Base-by-base conservation (phyloP, 768 basidiomycete species). In the Dictyophora rubrovolvata region DNA sequence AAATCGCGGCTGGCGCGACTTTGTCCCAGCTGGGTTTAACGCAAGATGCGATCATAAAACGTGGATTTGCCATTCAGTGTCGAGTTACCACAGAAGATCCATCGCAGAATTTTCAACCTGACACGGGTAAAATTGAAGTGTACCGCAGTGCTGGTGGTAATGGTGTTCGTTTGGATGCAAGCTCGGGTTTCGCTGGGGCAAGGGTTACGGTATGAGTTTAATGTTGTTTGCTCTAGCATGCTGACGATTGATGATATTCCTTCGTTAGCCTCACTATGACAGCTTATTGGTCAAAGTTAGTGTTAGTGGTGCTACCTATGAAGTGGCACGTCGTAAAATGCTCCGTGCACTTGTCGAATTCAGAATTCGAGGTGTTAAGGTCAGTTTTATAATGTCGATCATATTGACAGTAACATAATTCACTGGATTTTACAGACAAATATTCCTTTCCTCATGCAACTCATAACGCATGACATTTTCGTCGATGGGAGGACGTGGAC, bases 121-220 rank as follows among this genome's bases (percentile, higher is more conserved):
- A 99, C 72, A 97, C 92, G 4, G 96, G 96, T 64, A 99, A 99
- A 74, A 98, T 99, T 63, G 96, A 98, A 67, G 96, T 99, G 21
- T 99, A 99, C 75, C 87, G 96, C 62, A 93, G 90, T 69, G 95
- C 96, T 46, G 96, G 96, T 72, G 96, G 96, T 57, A 98, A 98
- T 69, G 96, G 96, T 67, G 93, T 99, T 47, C 89, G 96, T 69
- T 78, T 99, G 34, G 96, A 99, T 69, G 90, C 96, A 18, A 89
- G 86, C 70, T 96, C 93, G 61, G 96, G 96, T 64, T 99, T 97
- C 65, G 96, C 96, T 56, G 96, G 96, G 34, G 96, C 96, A 23
- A 96, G 98, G 73, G 98, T 99, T 70, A 99, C 96, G 34, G 92
- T 92, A 68, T 60, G 82, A 66, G 37, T 35, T 50, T 20, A 47